phyloP scores from a whole-genome alignment of 768 basidiomycete genomes.

The Leccinum subtestaceum region DNA sequence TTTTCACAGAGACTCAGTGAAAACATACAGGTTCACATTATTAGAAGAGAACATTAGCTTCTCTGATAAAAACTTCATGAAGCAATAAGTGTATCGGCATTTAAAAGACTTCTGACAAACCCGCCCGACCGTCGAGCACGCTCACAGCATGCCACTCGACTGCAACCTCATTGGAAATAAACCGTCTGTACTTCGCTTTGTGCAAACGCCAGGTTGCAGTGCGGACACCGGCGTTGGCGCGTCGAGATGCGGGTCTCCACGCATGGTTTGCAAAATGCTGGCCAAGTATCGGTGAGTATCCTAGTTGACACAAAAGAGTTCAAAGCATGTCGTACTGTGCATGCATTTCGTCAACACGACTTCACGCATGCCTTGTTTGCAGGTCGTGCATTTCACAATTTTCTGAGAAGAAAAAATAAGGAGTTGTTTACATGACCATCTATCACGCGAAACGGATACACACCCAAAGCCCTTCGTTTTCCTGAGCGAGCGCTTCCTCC shows the following conservation, averaged over 20 bases:
- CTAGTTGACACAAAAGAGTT: not conserved
- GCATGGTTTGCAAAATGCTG: conserved; percentile 84
- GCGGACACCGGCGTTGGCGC: conserved; percentile 92
- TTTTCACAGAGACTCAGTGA: not conserved
- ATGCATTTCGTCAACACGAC: conserved; percentile 86
- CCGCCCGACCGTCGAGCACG: not conserved
- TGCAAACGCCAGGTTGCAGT: conserved; percentile 79
- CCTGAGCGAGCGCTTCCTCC: conserved; percentile 40
- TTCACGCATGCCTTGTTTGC: conserved; percentile 71
- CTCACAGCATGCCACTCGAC: not conserved
- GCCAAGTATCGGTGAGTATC: not conserved
- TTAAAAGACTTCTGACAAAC: not conserved
- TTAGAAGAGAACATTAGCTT: not conserved
- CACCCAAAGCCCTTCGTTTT: conserved; percentile 62
- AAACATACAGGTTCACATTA: not conserved
- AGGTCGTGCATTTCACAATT: conserved; percentile 87
- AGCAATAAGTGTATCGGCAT: not conserved
- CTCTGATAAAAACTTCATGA: not conserved
- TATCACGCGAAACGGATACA: conserved; percentile 10
- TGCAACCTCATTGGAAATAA: conserved; percentile 48
- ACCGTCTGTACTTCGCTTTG: conserved; percentile 76
- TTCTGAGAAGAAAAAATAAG: conserved; percentile 40
- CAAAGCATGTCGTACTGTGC: conserved; percentile 64
- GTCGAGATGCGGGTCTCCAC: conserved; percentile 85
- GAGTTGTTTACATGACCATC: not conserved